Conservation (phyloP, 805 yeast species). For the Pichia phayaonensis region DNA sequence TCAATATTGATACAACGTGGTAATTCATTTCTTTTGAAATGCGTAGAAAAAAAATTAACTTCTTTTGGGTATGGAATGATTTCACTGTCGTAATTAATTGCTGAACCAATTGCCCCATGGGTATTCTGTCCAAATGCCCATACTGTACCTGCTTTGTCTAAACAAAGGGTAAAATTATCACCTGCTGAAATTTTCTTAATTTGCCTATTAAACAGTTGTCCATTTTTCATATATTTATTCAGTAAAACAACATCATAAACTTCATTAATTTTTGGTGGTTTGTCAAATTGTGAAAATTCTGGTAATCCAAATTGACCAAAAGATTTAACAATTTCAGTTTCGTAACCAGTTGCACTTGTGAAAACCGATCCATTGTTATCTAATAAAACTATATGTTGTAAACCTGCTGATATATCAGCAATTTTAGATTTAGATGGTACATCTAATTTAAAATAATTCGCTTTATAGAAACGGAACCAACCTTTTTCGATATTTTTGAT, state of each 20-base stretch:
- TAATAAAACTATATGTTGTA: constrained; percentile 58
- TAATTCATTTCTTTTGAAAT: constrained; percentile 34
- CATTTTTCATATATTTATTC: constrained; percentile 35
- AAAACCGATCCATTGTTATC: constrained; percentile 54
- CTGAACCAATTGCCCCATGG: constrained; percentile 77
- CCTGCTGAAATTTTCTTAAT: constrained; percentile 68
- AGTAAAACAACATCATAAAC: constrained; percentile 51
- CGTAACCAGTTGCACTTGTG: constrained; percentile 51
- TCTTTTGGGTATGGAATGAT: constrained; percentile 62
- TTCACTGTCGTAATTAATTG: constrained; percentile 58
- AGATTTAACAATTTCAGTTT: constrained; percentile 33
- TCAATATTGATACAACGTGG: constrained; percentile 45
- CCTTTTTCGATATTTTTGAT: constrained; percentile 9
- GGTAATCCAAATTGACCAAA: constrained; percentile 86
- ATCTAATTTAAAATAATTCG: constrained; percentile 13
- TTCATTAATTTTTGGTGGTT: constrained; percentile 40
- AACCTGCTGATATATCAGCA: constrained; percentile 48
- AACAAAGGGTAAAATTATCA: constrained; percentile 58
- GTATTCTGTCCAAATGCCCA: constrained; percentile 83
- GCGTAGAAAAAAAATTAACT: constrained; percentile 32
- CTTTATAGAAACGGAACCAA: constrained; percentile 13
- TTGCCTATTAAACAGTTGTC: constrained; percentile 30
- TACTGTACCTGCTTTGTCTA: constrained; percentile 60
- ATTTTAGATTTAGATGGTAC: constrained; percentile 15
- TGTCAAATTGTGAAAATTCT: constrained; percentile 53